Percentiles rank a stretch among this genome's conserved stretches.
phyloP scores from a whole-genome alignment of 495 filamentous ascomycete species.

The Podospora australis region DNA sequence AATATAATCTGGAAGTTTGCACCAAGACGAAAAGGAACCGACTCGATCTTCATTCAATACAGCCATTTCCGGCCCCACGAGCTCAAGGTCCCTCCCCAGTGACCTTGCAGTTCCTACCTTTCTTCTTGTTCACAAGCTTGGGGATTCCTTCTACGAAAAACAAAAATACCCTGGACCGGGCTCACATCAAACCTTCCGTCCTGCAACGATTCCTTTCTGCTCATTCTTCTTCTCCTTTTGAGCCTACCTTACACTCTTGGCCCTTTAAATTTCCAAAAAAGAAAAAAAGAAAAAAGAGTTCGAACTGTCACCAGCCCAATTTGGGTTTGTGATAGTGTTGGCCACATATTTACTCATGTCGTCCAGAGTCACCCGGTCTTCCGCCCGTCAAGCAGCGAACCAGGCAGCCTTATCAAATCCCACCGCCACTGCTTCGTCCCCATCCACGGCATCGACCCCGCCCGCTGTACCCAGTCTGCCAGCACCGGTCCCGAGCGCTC shows the following conservation, averaged over 20 bases:
- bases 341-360: conserved; percentile 61
- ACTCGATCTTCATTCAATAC: too few relatives aligned
- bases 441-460: conserved; percentile 36
- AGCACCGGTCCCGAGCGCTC: conserved; percentile 20
- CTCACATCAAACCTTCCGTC: neutral
- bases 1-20: too few relatives aligned
- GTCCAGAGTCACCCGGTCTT: conserved; percentile 74
- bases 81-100: too few relatives aligned
- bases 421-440: conserved; percentile 26
- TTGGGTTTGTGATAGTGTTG: conserved; percentile 16
- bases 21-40: too few relatives aligned
- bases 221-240: neutral
- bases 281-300: neutral
- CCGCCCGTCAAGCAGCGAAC: conserved; percentile 66
- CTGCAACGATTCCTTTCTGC: neutral
- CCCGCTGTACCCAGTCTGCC: conserved; percentile 33
- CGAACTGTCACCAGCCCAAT: conserved; percentile 6
- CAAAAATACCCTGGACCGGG: too few relatives aligned
- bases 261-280: neutral
- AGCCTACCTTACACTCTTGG: neutral
- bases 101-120: too few relatives aligned
- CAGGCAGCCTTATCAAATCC: conserved; percentile 46
- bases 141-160: neutral
- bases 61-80: too few relatives aligned
- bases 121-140: neutral